These are phyloP conservation scores for Phaffia rhodozyma DNA, from an alignment of 1,284 basidiomycete genomes.

Conservation along the genomic window DNA sequence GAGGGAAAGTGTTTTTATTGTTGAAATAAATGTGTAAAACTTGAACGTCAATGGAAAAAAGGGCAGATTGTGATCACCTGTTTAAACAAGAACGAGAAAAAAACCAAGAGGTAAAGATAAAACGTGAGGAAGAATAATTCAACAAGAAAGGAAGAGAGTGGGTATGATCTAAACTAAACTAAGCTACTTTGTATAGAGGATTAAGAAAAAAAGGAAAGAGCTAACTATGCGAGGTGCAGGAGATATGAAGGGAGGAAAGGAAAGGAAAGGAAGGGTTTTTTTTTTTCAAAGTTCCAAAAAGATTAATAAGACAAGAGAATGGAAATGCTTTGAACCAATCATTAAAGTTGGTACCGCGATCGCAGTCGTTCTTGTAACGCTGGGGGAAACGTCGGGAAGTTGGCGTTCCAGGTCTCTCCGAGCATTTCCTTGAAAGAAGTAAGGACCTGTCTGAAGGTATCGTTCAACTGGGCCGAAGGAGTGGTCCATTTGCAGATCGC, in stretches of 20 bases:
- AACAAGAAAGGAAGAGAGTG: not conserved
- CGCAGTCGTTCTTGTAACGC: constrained; percentile 64
- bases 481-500: constrained; percentile 88
- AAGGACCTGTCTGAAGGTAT: constrained; percentile 77
- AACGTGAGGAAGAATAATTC: not conserved
- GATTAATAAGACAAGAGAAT: not conserved
- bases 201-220: not conserved
- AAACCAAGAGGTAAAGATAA: not conserved
- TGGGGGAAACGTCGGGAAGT: constrained; percentile 61
- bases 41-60: too few relatives aligned
- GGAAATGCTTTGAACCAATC: not conserved
- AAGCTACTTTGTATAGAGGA: not conserved
- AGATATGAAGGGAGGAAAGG: not conserved
- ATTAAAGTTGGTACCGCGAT: constrained; percentile 59
- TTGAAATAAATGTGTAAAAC: too few relatives aligned
- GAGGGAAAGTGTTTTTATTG: too few relatives aligned
- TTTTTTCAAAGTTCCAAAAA: not conserved
- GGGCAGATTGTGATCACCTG: too few relatives aligned
- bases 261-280: not conserved
- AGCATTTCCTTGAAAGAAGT: constrained; percentile 75
- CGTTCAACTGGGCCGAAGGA: constrained; percentile 75
- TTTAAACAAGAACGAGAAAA: not conserved
- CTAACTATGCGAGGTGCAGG: not conserved
- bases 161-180: constrained; percentile 2
- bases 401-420: constrained; percentile 59